Conservation (phyloP, 805 yeast genomes). For the Sugiyamaella floridensis region DNA sequence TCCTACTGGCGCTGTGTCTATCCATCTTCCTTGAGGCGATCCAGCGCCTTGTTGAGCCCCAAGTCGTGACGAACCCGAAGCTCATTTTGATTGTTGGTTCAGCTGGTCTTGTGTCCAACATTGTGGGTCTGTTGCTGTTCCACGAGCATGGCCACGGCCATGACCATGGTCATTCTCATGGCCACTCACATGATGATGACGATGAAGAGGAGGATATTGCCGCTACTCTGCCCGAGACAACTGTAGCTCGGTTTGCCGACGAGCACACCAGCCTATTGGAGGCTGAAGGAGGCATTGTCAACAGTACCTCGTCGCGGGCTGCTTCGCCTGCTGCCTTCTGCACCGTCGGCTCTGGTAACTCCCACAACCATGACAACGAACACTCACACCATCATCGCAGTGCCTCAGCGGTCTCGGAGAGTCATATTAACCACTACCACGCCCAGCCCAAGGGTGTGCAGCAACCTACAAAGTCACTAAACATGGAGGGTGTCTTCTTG, state of each 20-base stretch:
- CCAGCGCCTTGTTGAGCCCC: conserved; percentile 80
- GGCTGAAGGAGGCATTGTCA: neutral
- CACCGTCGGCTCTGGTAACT: neutral
- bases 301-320: conserved; percentile 1
- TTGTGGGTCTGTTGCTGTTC: conserved; percentile 78
- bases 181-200: neutral
- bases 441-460: conserved; percentile 21
- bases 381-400: conserved; percentile 5
- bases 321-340: conserved; percentile 1
- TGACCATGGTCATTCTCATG: conserved; percentile 19
- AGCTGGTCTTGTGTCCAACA: conserved; percentile 75
- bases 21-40: conserved; percentile 89
- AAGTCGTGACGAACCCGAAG: conserved; percentile 71
- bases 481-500: conserved; percentile 94
- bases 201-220: conserved; percentile 23
- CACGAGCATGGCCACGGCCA: conserved; percentile 67
- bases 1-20: conserved; percentile 83
- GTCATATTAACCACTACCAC: conserved; percentile 29
- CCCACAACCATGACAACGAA: neutral
- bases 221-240: conserved; percentile 41
- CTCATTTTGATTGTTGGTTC: conserved; percentile 75
- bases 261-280: conserved; percentile 35
- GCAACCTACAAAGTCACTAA: conserved; percentile 55
- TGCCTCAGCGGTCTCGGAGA: conserved; percentile 15
- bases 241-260: conserved; percentile 36